Evolutionary conservation across 495 filamentous ascomycete species (phyloP).

Genomic region (Sordaria brevicollis): DNA sequence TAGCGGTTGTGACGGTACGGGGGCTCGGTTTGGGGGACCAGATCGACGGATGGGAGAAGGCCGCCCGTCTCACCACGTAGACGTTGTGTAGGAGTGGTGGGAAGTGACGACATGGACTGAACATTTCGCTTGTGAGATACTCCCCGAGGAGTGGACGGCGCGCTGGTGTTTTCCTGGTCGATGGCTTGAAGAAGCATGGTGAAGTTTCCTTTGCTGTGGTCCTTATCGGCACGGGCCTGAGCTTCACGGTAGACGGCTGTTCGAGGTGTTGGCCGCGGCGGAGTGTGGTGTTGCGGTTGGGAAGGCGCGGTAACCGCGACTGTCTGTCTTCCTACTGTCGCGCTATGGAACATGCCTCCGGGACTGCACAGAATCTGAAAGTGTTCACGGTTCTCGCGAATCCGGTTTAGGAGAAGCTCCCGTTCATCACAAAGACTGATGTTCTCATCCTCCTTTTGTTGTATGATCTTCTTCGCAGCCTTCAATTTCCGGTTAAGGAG

Average conservation of each 20-base stretch:
- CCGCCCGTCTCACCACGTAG: conserved; percentile 33
- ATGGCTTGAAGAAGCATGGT: conserved; percentile 68
- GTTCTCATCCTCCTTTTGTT: conserved; percentile 57
- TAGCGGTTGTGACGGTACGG: conserved; percentile 25
- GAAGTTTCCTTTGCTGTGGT: conserved; percentile 43
- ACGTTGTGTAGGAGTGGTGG: conserved; percentile 54
- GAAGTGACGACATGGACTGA: conserved; percentile 73
- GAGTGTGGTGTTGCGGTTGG: conserved; percentile 36
- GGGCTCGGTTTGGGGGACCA: conserved; percentile 48
- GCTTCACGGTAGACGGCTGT: conserved; percentile 23
- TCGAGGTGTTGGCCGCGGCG: conserved; percentile 38
- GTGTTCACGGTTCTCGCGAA: conserved; percentile 79
- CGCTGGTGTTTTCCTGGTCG: conserved; percentile 56
- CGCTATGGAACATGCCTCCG: conserved; percentile 42
- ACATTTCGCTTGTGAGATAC: conserved; percentile 45
- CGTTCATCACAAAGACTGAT: conserved; percentile 57
- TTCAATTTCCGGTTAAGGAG: conserved; percentile 52
- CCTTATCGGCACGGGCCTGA: conserved; percentile 26
- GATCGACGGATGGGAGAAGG: conserved; percentile 42
- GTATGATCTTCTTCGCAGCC: conserved; percentile 64
- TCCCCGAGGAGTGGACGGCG: conserved; percentile 50
- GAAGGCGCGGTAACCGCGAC: conserved; percentile 37
- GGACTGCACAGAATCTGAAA: conserved; percentile 56
- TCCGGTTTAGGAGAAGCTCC: conserved; percentile 65
- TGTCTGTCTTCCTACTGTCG: not conserved